phyloP scores from a whole-genome alignment of 2,329 filamentous ascomycete genomes.

The Exophiala mesophila region DNA sequence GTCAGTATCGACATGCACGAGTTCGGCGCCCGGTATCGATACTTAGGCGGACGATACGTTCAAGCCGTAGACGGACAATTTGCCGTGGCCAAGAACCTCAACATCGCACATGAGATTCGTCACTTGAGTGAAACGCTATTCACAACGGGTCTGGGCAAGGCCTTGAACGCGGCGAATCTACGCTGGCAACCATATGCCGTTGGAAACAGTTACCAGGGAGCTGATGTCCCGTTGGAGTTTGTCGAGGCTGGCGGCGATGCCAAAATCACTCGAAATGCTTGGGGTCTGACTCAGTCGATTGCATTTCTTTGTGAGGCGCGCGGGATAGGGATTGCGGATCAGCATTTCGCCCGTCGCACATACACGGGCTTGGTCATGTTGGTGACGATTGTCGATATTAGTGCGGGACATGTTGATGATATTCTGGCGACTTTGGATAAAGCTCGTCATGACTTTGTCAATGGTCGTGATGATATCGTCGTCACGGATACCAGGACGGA shows the following conservation, averaged over 20 bases:
- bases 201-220: constrained; percentile 5
- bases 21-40: constrained; percentile 3
- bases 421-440: not conserved
- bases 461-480: constrained; percentile 6
- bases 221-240: constrained; percentile 1
- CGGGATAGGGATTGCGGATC: constrained; percentile 12
- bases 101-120: constrained; percentile 10
- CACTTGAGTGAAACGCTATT: constrained; percentile 8
- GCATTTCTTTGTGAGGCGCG: constrained; percentile 12
- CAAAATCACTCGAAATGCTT: constrained; percentile 12
- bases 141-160: constrained; percentile 3
- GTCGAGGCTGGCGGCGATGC: constrained; percentile 12
- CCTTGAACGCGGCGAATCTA: constrained; percentile 7
- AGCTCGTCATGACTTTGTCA: constrained; percentile 3
- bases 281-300: constrained; percentile 11
- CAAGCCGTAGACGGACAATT: constrained; percentile 11
- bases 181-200: constrained; percentile 11
- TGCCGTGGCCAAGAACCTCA: constrained; percentile 10
- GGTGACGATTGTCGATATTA: constrained; percentile 11
- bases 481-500: constrained; percentile 7
- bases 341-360: constrained; percentile 12
- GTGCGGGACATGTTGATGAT: constrained; percentile 3
- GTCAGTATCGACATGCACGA: constrained; percentile 14
- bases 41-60: constrained; percentile 7
- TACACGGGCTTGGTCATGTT: constrained; percentile 9